Evolutionary conservation across 75 land plant genomes (phyloP).

Genomic region (Sequoia sempervirens): DNA sequence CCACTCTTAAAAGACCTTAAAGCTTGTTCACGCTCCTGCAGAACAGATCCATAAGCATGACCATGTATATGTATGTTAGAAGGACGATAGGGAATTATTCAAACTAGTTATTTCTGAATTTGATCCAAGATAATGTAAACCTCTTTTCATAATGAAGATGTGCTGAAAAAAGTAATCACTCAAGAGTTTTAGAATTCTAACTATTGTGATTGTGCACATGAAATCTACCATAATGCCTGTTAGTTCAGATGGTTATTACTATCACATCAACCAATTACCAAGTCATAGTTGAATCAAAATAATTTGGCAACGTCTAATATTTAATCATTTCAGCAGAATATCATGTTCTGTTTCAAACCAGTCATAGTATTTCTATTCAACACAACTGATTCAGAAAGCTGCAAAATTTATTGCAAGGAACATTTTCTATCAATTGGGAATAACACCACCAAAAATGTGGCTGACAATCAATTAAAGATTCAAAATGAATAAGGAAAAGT

Average conservation of each 20-base stretch:
- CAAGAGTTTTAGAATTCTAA: not conserved
- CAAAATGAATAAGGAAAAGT: too few relatives aligned
- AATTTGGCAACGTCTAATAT: not conserved
- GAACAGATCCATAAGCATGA: not conserved
- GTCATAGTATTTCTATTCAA: not conserved
- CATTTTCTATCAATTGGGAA: not conserved
- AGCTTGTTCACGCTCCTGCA: slow-evolving; percentile 85
- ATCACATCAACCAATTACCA: not conserved
- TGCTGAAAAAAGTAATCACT: not conserved
- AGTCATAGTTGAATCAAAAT: not conserved
- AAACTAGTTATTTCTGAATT: not conserved
- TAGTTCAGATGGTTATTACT: not conserved
- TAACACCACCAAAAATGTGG: not conserved
- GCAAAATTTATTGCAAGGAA: not conserved
- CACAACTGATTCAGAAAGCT: not conserved
- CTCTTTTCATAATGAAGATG: not conserved
- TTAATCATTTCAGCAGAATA: not conserved
- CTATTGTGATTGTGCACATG: not conserved
- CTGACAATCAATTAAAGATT: not conserved
- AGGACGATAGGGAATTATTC: not conserved
- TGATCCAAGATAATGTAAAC: not conserved
- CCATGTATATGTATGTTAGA: not conserved
- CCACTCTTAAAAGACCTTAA: slow-evolving; percentile 74
- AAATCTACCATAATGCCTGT: not conserved
- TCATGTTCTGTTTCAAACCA: not conserved